Conservation (phyloP, 345 rosid genomes). For the Firmiana major region DNA sequence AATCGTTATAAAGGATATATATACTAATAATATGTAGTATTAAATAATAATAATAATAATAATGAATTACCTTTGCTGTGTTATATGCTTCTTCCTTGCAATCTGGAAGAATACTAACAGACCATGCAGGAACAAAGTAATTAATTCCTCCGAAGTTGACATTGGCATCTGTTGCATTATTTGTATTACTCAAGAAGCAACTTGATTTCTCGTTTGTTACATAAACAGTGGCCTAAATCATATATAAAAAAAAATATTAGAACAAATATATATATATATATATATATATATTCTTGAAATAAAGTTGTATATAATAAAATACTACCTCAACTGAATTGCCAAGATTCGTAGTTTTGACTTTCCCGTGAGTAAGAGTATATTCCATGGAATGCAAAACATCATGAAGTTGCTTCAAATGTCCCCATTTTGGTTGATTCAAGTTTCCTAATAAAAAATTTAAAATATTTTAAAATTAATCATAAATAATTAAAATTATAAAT, state of each 20-base stretch:
- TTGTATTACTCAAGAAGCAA: conserved; percentile 56
- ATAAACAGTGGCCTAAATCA: conserved; percentile 42
- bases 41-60: too few species aligned
- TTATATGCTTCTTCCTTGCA: conserved; percentile 52
- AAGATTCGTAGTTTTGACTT: conserved; percentile 27
- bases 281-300: too few species aligned
- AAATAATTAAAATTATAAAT: neutral
- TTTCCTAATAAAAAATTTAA: conserved; percentile 32
- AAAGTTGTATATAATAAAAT: too few species aligned
- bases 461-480: neutral
- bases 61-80: conserved; percentile 53
- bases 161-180: conserved; percentile 35
- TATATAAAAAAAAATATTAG: neutral
- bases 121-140: conserved; percentile 62
- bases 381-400: conserved; percentile 47
- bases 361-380: conserved; percentile 50
- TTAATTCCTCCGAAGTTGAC: conserved; percentile 43
- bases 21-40: too few species aligned
- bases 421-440: conserved; percentile 76
- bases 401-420: conserved; percentile 72
- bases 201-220: conserved; percentile 33
- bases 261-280: neutral
- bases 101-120: conserved; percentile 68
- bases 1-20: too few species aligned
- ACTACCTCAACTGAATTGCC: conserved; percentile 40